These are phyloP conservation scores for Aspergillus pseudonomiae DNA, from an alignment of 2,329 filamentous ascomycete genomes.

Conservation along the genomic window DNA sequence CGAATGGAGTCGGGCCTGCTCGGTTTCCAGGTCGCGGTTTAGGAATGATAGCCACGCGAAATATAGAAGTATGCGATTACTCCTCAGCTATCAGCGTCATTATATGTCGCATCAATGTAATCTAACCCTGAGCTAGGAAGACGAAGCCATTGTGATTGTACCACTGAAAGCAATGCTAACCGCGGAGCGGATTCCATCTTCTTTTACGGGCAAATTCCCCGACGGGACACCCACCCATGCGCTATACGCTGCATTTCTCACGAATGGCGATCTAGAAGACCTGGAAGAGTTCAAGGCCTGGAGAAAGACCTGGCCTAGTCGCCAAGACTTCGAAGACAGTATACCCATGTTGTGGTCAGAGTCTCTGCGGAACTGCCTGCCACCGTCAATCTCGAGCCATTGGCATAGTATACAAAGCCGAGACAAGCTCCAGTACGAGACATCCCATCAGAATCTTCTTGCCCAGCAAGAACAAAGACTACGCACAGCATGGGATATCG, in stretches of 20 bases:
- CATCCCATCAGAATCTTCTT: slow-evolving; percentile 40
- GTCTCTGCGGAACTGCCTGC: slow-evolving; percentile 41
- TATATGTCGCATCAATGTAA: not conserved
- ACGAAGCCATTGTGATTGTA: slow-evolving; percentile 66
- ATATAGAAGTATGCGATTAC: slow-evolving; percentile 60
- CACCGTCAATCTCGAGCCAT: slow-evolving; percentile 41
- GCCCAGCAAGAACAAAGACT: slow-evolving; percentile 59
- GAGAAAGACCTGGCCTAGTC: slow-evolving; percentile 68
- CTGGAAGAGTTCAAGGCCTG: slow-evolving; percentile 57
- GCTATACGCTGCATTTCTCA: slow-evolving; percentile 70
- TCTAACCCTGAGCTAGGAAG: slow-evolving; percentile 47
- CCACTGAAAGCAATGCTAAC: slow-evolving; percentile 67
- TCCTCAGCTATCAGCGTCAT: not conserved
- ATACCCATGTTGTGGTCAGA: slow-evolving; percentile 61
- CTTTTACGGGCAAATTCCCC: slow-evolving; percentile 57
- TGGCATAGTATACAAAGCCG: slow-evolving; percentile 36
- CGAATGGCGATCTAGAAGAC: slow-evolving; percentile 52
- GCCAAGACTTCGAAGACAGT: slow-evolving; percentile 59
- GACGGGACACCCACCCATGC: slow-evolving; percentile 67
- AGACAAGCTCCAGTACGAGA: slow-evolving; percentile 32
- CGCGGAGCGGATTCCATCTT: slow-evolving; percentile 60
- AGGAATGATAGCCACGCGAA: slow-evolving; percentile 72
- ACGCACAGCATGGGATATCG: slow-evolving; percentile 52
- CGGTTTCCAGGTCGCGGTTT: slow-evolving; percentile 73
- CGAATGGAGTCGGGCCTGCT: slow-evolving; percentile 69